Conservation (phyloP, 2,329 filamentous ascomycete species). For the Aspergillus oerlinghausenensis region DNA sequence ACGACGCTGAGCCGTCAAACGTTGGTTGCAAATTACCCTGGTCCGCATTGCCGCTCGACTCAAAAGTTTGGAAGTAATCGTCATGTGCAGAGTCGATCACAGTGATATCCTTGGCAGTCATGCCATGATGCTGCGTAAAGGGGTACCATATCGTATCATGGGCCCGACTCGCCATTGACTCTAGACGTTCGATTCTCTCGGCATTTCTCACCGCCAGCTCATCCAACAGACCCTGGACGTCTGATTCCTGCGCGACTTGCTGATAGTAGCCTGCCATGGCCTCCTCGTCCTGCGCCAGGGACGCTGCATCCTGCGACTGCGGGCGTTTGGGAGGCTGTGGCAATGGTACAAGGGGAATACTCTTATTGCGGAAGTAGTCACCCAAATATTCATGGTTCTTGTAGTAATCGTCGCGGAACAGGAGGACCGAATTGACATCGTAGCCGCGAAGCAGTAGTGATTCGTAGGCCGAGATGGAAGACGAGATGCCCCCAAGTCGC, state of each 20-base stretch:
- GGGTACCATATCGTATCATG: slow-evolving; percentile 74
- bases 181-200: slow-evolving; percentile 54
- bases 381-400: slow-evolving; percentile 64
- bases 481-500: slow-evolving; percentile 72
- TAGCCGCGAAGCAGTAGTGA: slow-evolving; percentile 74
- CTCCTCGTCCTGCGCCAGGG: slow-evolving; percentile 47
- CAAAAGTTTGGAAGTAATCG: slow-evolving; percentile 68
- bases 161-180: slow-evolving; percentile 59
- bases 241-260: slow-evolving; percentile 35
- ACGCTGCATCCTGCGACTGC: slow-evolving; percentile 20
- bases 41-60: slow-evolving; percentile 18
- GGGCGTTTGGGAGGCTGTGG: slow-evolving; percentile 54
- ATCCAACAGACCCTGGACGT: slow-evolving; percentile 46
- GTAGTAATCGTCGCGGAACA: slow-evolving; percentile 65
- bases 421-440: slow-evolving; percentile 64
- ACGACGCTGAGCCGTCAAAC: slow-evolving; percentile 80
- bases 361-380: slow-evolving; percentile 61
- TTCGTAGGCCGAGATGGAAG: slow-evolving; percentile 76
- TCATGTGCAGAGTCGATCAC: slow-evolving; percentile 76
- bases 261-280: slow-evolving; percentile 64
- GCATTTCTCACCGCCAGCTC: slow-evolving; percentile 52
- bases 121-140: slow-evolving; percentile 72
- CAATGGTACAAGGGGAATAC: slow-evolving; percentile 54
- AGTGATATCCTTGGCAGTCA: slow-evolving; percentile 60
- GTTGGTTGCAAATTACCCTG: slow-evolving; percentile 54